Evolutionary conservation across 225 moss, liverwort and hornwort species (phyloP).

Genomic region (Neckera pumila): DNA sequence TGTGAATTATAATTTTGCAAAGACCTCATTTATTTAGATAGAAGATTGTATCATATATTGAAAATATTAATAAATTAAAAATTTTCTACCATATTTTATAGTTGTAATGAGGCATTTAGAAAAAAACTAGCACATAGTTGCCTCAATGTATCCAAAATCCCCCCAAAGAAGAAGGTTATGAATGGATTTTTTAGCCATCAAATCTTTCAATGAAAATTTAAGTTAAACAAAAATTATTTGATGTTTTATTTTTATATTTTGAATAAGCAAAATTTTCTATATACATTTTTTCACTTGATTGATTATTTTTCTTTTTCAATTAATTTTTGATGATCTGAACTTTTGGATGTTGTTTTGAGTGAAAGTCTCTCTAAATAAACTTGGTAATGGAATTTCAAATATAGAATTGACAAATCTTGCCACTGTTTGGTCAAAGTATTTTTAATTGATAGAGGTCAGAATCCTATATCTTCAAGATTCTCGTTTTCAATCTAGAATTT

Average conservation of each 20-base stretch:
- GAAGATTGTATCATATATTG: background rate
- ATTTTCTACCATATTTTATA: too few species aligned
- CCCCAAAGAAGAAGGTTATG: background rate
- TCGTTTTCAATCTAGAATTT: background rate
- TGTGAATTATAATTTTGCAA: background rate
- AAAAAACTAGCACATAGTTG: background rate
- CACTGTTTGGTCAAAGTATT: too few species aligned
- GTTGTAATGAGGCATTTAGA: background rate
- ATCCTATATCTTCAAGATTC: background rate
- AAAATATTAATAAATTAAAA: too few species aligned
- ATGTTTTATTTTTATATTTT: background rate
- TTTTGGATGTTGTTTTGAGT: background rate
- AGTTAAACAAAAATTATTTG: rapidly evolving
- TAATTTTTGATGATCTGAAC: background rate
- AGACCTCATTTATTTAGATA: background rate
- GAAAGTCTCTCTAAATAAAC: background rate
- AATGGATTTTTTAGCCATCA: background rate
- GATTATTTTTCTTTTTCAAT: background rate
- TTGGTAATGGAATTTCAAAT: too few species aligned
- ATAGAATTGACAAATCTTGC: background rate
- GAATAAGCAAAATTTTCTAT: rapidly evolving
- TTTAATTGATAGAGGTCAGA: background rate
- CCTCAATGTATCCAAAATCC: background rate
- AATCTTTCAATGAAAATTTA: rapidly evolving
- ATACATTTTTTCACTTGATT: background rate